Evolutionary conservation across 2,329 filamentous ascomycete species (phyloP).

Genomic region (Dryadomyces quercus-mongolicae): DNA sequence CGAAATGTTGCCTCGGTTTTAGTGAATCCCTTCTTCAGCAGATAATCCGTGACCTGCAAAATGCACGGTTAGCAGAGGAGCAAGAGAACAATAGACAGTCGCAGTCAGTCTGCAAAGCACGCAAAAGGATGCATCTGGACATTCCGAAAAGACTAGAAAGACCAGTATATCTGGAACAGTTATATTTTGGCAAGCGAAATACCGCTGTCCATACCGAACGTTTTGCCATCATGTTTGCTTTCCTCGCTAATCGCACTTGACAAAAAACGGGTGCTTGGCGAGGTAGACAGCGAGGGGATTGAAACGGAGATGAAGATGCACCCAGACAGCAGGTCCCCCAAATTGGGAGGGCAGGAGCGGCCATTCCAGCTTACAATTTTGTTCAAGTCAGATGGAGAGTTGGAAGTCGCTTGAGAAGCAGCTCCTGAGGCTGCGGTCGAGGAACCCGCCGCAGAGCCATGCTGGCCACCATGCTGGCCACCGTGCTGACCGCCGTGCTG

Average conservation of each 20-base stretch:
- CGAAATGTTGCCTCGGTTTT: conserved; percentile 86
- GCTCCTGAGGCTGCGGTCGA: conserved; percentile 9
- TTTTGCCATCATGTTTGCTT: not conserved
- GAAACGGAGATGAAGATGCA: not conserved
- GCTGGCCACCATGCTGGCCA: conserved; percentile 6
- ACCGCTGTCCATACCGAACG: not conserved
- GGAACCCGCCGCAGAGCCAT: conserved; percentile 12
- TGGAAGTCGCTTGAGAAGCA: conserved; percentile 17
- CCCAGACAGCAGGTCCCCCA: not conserved
- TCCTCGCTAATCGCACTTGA: not conserved
- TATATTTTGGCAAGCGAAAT: not conserved
- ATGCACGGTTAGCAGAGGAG: not conserved
- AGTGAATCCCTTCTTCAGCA: conserved; percentile 89
- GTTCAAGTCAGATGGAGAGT: conserved; percentile 68
- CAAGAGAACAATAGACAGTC: not conserved
- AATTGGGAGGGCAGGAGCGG: not conserved
- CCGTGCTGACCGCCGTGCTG: conserved; percentile 13
- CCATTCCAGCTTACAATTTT: conserved; percentile 64
- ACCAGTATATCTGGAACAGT: too few species aligned
- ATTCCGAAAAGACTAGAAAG: too few species aligned
- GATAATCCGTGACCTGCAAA: conserved; percentile 70
- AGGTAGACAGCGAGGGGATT: not conserved
- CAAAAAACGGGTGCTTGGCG: not conserved
- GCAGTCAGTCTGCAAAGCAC: not conserved
- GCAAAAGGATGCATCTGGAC: too few species aligned